Base-by-base conservation (phyloP, 2,329 filamentous ascomycete genomes). In the Alternaria angustiovoidea region DNA sequence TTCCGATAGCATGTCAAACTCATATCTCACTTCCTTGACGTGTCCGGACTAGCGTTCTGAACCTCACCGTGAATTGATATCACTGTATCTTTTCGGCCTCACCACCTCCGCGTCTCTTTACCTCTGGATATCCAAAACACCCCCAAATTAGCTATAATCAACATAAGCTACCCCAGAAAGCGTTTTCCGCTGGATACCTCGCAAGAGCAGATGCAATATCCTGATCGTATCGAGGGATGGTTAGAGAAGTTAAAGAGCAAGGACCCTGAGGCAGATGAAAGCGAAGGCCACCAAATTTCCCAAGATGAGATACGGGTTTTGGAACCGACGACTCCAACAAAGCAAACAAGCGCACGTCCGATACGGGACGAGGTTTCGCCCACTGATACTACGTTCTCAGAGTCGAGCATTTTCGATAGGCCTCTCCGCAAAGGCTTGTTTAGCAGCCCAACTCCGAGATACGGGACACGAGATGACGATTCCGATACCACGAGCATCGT, bases 341-440 rank as follows among this genome's bases (percentile, higher is more conserved):
- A 9, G 5, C 30, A 24, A 24, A 4, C 14, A 22, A 34, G 24
- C 20, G 2, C 20, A 34, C 20, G 8, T 24, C 11, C 14, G 7
- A 24, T 11, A 26, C 5, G 6, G 11, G 55, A 65, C 1, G 59
- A 67, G 4, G 11, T 62, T 2, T 75, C 72, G 24, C 73, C 72
- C 7, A 75, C 72, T 2, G 59, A 73, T 18, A 72, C 72, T 1
- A 60, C 52, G 3, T 75, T 73, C 52, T 72, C 71, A 0, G 44
- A 51, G 7, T 14, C 53, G n/a, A 64, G 55, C 22, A 51, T 75
- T 41, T 75, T 75, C 63, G 70, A 72, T 42, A 48, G 43, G 2
- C 64, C 61, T 2, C 16, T 32, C 48, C 28, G n/a, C n/a, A 48
- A 44, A 14, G 30, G 16, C 7, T 34, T 8, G 11, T 39, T 9